These are phyloP conservation scores for Leccinum holopus DNA, from an alignment of 1,284 basidiomycete genomes.

Conservation along the genomic window DNA sequence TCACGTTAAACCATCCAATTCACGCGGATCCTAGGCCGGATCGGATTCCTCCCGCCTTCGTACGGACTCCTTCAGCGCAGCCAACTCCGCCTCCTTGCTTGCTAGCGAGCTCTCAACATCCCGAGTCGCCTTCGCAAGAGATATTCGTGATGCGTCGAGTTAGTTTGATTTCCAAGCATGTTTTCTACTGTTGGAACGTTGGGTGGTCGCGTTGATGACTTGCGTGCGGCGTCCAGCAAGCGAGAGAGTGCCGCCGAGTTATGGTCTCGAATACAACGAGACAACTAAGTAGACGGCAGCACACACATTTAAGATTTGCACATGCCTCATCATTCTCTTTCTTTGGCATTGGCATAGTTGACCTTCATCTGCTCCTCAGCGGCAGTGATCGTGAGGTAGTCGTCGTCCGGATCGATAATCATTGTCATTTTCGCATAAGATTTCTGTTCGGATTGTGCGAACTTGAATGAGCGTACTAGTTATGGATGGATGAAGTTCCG, in stretches of 20 bases:
- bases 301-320: constrained; percentile 56
- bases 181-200: constrained; percentile 65
- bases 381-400: constrained; percentile 67
- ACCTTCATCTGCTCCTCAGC: constrained; percentile 65
- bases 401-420: constrained; percentile 72
- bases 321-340: constrained; percentile 66
- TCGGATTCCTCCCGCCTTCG: constrained; percentile 62
- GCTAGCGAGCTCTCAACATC: constrained; percentile 65
- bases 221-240: constrained; percentile 62
- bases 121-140: constrained; percentile 73
- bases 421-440: constrained; percentile 66
- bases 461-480: neutral
- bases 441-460: constrained; percentile 42
- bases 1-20: constrained; percentile 67
- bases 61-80: constrained; percentile 62
- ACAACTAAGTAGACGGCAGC: neutral
- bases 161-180: constrained; percentile 64
- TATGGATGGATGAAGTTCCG: neutral
- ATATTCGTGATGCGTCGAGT: constrained; percentile 59
- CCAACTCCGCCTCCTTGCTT: constrained; percentile 66
- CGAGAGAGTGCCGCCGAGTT: constrained; percentile 55
- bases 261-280: neutral
- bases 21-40: constrained; percentile 64
- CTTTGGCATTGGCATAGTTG: constrained; percentile 51
- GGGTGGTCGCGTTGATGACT: constrained; percentile 66